Evolutionary conservation across 345 rosid genomes (phyloP), one percentile per base, ranked within the genome.

Genomic region (Atalantia buxifolia): DNA sequence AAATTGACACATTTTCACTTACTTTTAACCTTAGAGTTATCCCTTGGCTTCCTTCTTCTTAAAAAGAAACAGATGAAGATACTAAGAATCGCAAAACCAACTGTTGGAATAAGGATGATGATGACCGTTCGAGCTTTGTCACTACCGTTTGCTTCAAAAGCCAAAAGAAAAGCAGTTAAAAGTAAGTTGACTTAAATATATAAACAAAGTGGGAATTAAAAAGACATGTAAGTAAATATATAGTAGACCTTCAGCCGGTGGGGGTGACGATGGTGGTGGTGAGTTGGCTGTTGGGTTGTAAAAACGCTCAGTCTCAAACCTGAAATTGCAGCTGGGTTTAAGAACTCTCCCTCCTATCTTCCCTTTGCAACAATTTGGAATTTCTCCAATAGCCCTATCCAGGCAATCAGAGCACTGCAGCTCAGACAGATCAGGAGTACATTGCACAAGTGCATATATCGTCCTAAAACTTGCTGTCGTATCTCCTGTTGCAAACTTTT

Each of bases 381-480:
- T 14, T 9, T 22, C 7, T 2, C 19, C 53, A 30, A 55, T 33
- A 4, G 0, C 66, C 0, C 1, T 13, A 18, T 12, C 21, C 1
- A 55, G 31, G 50, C 84, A 50, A 64, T 50, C 35, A 4, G 21
- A 12, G 50, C 78, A 76, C 28, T 33, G 13, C 48, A 0, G 62
- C 4, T 1, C 1, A 24, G 81, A 48, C 50, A 86, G 65, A 71
- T 84, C 89, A 7, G 88, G 89, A 12, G 86, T 83, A 78, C 89
- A 86, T 72, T 88, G 87, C 12, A 64, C 87, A 16, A 83, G 80
- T 21, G 76, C 80, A 57, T 77, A 82, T 4, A 86, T 53, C 30
- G 57, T 31, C 42, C 24, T 72, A 35, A 22, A 75, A 18, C 3
- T 50, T 1, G 60, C 67, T 0, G 7, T n/a, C 27, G 4, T 55